phyloP scores from a whole-genome alignment of 805 yeast species.

The Zygosaccharomyces bisporus region DNA sequence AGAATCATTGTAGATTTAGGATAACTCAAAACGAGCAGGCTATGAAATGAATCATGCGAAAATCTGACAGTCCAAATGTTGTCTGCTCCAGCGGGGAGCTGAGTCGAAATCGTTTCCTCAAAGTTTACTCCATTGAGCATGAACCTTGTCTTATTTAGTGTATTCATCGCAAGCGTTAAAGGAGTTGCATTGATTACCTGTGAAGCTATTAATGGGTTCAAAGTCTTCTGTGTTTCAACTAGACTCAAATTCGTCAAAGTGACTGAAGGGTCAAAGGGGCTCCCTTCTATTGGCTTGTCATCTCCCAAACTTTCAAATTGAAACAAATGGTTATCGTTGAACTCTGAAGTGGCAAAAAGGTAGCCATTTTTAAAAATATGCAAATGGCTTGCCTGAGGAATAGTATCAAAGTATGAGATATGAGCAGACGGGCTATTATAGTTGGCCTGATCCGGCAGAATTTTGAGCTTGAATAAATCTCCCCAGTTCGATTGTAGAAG shows the following conservation, averaged over 20 bases:
- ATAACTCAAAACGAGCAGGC: slow-evolving; percentile 26
- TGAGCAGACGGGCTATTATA: slow-evolving; percentile 39
- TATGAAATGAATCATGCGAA: slow-evolving; percentile 26
- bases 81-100: slow-evolving; percentile 63
- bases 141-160: slow-evolving; percentile 40
- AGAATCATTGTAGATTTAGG: slow-evolving; percentile 25
- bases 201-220: slow-evolving; percentile 52
- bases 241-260: slow-evolving; percentile 54
- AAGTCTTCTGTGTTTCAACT: slow-evolving; percentile 44
- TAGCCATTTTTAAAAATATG: slow-evolving; percentile 72
- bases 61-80: slow-evolving; percentile 62
- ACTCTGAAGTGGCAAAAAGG: slow-evolving; percentile 60
- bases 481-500: slow-evolving; percentile 69
- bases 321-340: slow-evolving; percentile 62
- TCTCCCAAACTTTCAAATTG: slow-evolving; percentile 78
- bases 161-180: slow-evolving; percentile 30
- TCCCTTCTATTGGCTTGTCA: slow-evolving; percentile 33
- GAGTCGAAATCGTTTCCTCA: slow-evolving; percentile 65
- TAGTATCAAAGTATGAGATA: slow-evolving; percentile 73
- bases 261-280: slow-evolving; percentile 30
- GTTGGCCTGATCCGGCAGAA: slow-evolving; percentile 42
- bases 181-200: slow-evolving; percentile 33
- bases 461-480: slow-evolving; percentile 66
- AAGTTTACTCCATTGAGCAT: slow-evolving; percentile 55
- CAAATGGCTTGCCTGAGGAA: slow-evolving; percentile 54